A percentile compares a stretch with the other conserved stretches of the same genome.
These are phyloP conservation scores for Massariosphaeria phaeospora DNA, from an alignment of 495 filamentous ascomycete genomes.

Conservation along the genomic window DNA sequence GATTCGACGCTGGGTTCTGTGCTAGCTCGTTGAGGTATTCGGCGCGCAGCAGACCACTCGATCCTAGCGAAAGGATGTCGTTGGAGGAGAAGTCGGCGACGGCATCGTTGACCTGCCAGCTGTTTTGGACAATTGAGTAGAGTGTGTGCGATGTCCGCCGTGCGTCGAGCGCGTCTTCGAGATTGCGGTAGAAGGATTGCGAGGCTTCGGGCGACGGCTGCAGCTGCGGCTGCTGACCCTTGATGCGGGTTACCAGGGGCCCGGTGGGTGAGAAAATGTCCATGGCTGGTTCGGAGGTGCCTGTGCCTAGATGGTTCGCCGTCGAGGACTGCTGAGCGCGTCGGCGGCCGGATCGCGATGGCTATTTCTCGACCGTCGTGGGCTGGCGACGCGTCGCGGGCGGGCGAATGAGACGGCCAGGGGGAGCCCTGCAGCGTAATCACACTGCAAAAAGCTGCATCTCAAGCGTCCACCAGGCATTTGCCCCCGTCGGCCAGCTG, in stretches of 20 bases:
- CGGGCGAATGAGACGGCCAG: no score
- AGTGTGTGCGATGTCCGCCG: not conserved
- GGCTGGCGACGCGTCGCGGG: no score
- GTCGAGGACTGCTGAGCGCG: no score
- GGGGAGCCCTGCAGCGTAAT: no score
- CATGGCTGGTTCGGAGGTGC: no score
- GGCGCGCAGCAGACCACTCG: slow-evolving; percentile 42
- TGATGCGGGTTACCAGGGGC: not conserved
- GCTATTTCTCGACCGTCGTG: no score
- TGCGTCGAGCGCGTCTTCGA: slow-evolving; percentile 1
- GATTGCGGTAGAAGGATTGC: slow-evolving; percentile 1
- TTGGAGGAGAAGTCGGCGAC: slow-evolving; percentile 60
- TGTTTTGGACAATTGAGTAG: not conserved
- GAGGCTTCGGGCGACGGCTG: not conserved
- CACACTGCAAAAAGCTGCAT: no score
- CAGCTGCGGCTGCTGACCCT: not conserved
- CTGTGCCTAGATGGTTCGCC: no score
- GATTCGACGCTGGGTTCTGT: not conserved
- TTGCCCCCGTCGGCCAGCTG: no score
- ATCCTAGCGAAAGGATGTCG: slow-evolving; percentile 54
- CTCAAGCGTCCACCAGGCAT: no score
- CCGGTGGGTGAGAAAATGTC: not conserved
- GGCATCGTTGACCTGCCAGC: slow-evolving; percentile 8
- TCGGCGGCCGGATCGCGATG: no score
- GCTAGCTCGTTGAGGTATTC: slow-evolving; percentile 34